These are phyloP conservation scores for Yamadazyma olivae DNA, from an alignment of 805 yeast species.

Conservation along the genomic window DNA sequence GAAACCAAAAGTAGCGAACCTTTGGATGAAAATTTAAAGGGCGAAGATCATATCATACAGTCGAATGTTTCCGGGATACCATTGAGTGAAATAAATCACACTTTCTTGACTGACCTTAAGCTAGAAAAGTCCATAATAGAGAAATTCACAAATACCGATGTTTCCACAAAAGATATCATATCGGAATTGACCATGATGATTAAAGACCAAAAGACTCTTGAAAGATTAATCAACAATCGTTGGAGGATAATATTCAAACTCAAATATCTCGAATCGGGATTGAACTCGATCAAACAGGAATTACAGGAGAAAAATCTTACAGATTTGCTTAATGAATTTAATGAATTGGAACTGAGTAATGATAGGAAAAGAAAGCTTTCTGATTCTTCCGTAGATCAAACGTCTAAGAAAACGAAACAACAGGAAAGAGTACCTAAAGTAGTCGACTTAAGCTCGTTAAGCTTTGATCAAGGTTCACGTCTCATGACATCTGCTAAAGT, in stretches of 20 bases:
- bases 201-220: background rate
- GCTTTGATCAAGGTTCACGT: conserved; percentile 72
- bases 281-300: conserved; percentile 29
- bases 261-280: conserved; percentile 14
- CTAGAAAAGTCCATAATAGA: background rate
- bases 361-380: conserved; percentile 18
- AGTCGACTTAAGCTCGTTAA: conserved; percentile 61
- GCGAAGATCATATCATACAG: background rate
- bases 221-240: conserved; percentile 8
- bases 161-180: conserved; percentile 1
- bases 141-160: background rate
- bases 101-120: background rate
- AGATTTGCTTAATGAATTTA: conserved; percentile 25
- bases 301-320: conserved; percentile 44
- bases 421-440: conserved; percentile 41
- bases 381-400: conserved; percentile 6
- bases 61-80: conserved; percentile 1
- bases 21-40: background rate
- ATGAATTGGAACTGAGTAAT: conserved; percentile 33
- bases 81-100: conserved; percentile 4
- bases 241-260: conserved; percentile 52
- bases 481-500: conserved; percentile 65
- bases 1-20: background rate
- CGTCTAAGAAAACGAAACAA: conserved; percentile 7
- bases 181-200: background rate